Percentiles rank a stretch among this genome's conserved stretches.
These are phyloP conservation scores for Chalciporus chontae DNA, from an alignment of 768 basidiomycete species.

Conservation along the genomic window DNA sequence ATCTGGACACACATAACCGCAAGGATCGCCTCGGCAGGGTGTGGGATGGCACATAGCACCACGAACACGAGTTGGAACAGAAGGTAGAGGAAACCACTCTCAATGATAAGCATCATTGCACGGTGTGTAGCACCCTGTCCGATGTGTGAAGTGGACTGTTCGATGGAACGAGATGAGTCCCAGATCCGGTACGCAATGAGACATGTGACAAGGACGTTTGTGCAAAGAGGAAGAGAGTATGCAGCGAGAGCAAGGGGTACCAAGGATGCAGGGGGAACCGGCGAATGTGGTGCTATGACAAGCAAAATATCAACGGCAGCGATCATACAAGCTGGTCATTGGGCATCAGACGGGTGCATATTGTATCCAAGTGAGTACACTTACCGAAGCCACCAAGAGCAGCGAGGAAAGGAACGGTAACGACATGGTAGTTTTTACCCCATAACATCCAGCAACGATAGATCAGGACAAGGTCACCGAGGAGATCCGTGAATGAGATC, in stretches of 20 bases:
- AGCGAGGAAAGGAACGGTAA: slow-evolving; percentile 33
- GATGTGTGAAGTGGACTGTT: slow-evolving; percentile 9
- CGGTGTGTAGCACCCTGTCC: slow-evolving; percentile 15
- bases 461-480: slow-evolving; percentile 34
- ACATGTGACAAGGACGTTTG: slow-evolving; percentile 39
- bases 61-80: slow-evolving; percentile 39
- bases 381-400: slow-evolving; percentile 34
- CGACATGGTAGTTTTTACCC: slow-evolving; percentile 31
- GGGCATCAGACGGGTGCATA: neutral
- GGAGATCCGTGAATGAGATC: slow-evolving; percentile 35
- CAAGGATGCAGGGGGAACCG: slow-evolving; percentile 33
- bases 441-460: slow-evolving; percentile 45
- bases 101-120: slow-evolving; percentile 36
- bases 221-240: slow-evolving; percentile 38
- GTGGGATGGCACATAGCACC: slow-evolving; percentile 32
- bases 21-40: slow-evolving; percentile 35
- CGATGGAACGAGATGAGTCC: slow-evolving; percentile 19
- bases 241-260: slow-evolving; percentile 36
- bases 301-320: slow-evolving; percentile 29
- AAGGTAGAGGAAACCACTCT: slow-evolving; percentile 41
- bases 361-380: slow-evolving; percentile 3
- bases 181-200: slow-evolving; percentile 42
- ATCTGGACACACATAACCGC: slow-evolving; percentile 38
- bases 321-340: slow-evolving; percentile 27
- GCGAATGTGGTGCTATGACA: slow-evolving; percentile 24